Percentiles rank a stretch among this genome's conserved stretches.
phyloP scores from a whole-genome alignment of 2,329 filamentous ascomycete species.

The Bretziella fagacearum region DNA sequence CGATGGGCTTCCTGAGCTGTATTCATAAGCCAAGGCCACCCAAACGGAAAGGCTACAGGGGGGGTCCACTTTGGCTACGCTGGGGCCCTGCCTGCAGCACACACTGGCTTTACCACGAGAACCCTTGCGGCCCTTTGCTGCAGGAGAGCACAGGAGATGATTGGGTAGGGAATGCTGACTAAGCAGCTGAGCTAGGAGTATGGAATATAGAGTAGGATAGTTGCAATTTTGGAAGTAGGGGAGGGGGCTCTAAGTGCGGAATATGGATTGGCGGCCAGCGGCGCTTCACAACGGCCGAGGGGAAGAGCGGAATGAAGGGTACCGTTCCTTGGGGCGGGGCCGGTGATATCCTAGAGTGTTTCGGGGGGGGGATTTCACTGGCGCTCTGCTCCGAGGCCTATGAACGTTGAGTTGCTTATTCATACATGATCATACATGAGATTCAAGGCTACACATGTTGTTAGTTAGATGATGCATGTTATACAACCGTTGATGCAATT shows the following conservation, averaged over 20 bases:
- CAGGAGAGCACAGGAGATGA: neutral
- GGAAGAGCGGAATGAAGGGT: neutral
- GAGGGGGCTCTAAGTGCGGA: neutral
- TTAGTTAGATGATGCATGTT: too few species aligned
- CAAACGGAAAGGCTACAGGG: neutral
- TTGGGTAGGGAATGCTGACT: neutral
- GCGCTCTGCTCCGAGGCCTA: too few species aligned
- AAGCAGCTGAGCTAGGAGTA: neutral
- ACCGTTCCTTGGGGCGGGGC: neutral
- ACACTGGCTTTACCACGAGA: too few species aligned
- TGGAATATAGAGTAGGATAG: neutral
- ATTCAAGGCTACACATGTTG: too few species aligned
- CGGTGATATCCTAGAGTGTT: too few species aligned
- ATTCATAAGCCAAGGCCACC: too few species aligned
- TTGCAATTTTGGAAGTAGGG: neutral
- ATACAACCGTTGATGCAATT: too few species aligned
- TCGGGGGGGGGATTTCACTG: too few species aligned
- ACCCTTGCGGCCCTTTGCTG: neutral
- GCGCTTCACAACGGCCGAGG: constrained; percentile 12
- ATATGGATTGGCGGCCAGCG: neutral
- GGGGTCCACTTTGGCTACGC: neutral
- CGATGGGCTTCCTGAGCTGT: neutral
- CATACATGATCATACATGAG: too few species aligned
- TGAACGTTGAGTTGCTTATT: too few species aligned
- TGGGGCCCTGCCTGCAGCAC: too few species aligned